Evolutionary conservation across 2,329 filamentous ascomycete genomes (phyloP), one percentile per base, ranked within the genome.

Genomic region (Trichothecium roseum): DNA sequence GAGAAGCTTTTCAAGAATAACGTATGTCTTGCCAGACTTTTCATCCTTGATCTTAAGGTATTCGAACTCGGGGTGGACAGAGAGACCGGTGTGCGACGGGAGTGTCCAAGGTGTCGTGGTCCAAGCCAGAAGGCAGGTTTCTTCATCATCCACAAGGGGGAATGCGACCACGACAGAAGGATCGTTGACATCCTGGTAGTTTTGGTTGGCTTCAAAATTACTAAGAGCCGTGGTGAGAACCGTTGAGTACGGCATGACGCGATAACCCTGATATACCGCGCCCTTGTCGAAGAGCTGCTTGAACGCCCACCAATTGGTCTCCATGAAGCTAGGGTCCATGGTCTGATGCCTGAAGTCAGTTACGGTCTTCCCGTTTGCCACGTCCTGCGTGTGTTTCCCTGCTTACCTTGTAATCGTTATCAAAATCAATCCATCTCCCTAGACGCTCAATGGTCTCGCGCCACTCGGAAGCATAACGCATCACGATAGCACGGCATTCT

Each of bases 401-500:
- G 34, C 54, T 44, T 51, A 78, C 78, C 76, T 94, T 94, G 68
- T 94, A 95, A 57, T 95, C 86, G 49, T 94, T 91, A 60, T 96
- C 89, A 49, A 96, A 95, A 60, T 95, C 89, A 50, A 95, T 91
- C 89, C 89, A 96, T 39, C 89, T 81, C 38, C 89, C 89, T 28
- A 96, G 63, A 42, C 89, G 72, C 53, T 94, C 86, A 49, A 95
- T 83, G 18, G 86, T 94, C 43, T 78, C 65, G 50, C 86, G 76
- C 89, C 89, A 96, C 57, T 95, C 89, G 13, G 69, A 60, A 9
- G 86, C 78, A 55, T 83, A 95, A 50, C 84, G 76, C 85, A 95
- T 94, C 47, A 95, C 89, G 56, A 95, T 94, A 42, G 85, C 78
- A 42, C 82, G 75, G 59, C 89, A 96, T 63, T 94, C 84, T 42